Evolutionary conservation across 1,284 basidiomycete genomes (phyloP).

Genomic region (Exsudoporus floridanus): DNA sequence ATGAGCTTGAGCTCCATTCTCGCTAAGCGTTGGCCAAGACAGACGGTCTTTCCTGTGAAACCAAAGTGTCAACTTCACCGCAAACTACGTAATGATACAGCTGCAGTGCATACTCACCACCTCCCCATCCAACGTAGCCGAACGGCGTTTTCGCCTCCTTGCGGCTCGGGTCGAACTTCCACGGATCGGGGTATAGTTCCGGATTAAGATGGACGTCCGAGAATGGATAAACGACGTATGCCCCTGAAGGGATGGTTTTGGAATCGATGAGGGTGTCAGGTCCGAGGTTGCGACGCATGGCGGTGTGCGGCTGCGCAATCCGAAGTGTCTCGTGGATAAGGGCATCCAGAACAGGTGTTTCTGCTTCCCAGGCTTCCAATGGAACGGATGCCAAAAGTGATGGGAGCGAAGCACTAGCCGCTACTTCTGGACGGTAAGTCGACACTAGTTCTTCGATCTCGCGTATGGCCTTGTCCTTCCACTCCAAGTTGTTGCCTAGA

Average conservation of each 20-base stretch:
- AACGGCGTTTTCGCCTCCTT: slow-evolving; percentile 50
- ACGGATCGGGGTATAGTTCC: slow-evolving; percentile 67
- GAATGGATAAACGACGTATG: slow-evolving; percentile 74
- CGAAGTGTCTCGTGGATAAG: slow-evolving; percentile 73
- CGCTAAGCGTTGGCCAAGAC: slow-evolving; percentile 69
- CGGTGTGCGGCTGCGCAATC: slow-evolving; percentile 72
- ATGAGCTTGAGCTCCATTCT: slow-evolving; percentile 69
- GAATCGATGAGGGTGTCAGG: slow-evolving; percentile 63
- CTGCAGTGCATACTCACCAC: slow-evolving; percentile 48
- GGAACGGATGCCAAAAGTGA: slow-evolving; percentile 56
- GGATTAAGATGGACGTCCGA: slow-evolving; percentile 72
- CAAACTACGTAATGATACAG: slow-evolving; percentile 21
- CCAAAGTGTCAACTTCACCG: slow-evolving; percentile 16
- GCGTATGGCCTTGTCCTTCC: slow-evolving; percentile 53
- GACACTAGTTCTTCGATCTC: slow-evolving; percentile 66
- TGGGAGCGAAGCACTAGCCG: slow-evolving; percentile 38
- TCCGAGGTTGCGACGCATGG: slow-evolving; percentile 73
- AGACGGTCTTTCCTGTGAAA: slow-evolving; percentile 58
- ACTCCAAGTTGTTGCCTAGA: slow-evolving; percentile 61
- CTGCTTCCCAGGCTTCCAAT: slow-evolving; percentile 64
- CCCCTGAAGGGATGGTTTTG: slow-evolving; percentile 63
- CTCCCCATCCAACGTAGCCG: slow-evolving; percentile 73
- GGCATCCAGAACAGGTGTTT: slow-evolving; percentile 65
- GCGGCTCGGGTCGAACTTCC: slow-evolving; percentile 67
- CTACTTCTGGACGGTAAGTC: slow-evolving; percentile 36